Conservation (phyloP, 2,329 filamentous ascomycete species). For the Zymoseptoria ardabiliae region DNA sequence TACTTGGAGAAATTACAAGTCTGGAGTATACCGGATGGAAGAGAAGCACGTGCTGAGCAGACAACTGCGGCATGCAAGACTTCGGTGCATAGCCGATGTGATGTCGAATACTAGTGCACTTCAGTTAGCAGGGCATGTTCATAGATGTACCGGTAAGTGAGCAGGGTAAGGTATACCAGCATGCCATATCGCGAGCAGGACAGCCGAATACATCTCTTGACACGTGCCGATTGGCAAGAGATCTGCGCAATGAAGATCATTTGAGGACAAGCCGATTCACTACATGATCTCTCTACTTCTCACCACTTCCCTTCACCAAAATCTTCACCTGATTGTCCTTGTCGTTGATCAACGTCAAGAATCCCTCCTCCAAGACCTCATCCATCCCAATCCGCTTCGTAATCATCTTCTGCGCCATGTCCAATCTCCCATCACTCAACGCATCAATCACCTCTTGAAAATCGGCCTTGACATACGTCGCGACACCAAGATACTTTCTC, state of each 20-base stretch:
- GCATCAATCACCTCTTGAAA: conserved; percentile 45
- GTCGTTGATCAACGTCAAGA: conserved; percentile 41
- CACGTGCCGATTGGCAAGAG: neutral
- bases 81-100: no score
- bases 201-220: neutral
- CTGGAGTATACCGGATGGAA: neutral
- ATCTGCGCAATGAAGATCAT: neutral
- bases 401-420: conserved; percentile 41
- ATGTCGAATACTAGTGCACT: neutral
- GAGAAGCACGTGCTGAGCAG: neutral
- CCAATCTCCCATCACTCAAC: conserved; percentile 35
- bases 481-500: conserved; percentile 45
- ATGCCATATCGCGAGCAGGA: neutral
- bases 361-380: conserved; percentile 42
- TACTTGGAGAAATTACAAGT: neutral
- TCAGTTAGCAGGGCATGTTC: neutral
- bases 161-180: neutral
- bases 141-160: neutral
- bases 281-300: conserved; percentile 1
- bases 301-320: conserved; percentile 31
- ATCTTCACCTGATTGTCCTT: conserved; percentile 46
- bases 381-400: conserved; percentile 42
- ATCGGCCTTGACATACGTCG: conserved; percentile 46
- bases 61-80: no score
- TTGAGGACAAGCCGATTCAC: neutral